phyloP scores from a whole-genome alignment of 176 grass and related monocot species.

The Neostapfia colusana region DNA sequence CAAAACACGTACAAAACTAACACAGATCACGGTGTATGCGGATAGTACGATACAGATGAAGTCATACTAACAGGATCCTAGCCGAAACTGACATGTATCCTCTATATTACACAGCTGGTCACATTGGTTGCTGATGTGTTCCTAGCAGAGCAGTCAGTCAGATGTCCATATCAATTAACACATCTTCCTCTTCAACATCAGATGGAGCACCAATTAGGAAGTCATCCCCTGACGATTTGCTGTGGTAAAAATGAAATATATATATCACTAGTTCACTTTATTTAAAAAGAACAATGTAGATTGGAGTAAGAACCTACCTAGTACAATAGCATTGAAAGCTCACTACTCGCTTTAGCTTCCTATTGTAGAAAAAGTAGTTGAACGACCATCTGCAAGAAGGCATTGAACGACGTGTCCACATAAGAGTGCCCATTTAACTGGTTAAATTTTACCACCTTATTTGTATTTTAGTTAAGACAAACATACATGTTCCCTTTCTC shows the following conservation, averaged over 20 bases:
- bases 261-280: not conserved
- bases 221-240: slow-evolving; percentile 66
- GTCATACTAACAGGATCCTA: slow-evolving; percentile 9
- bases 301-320: slow-evolving; percentile 46
- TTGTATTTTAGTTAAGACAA: slow-evolving; percentile 7
- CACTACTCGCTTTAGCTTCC: slow-evolving; percentile 87
- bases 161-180: slow-evolving; percentile 89
- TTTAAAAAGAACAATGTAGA: not conserved
- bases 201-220: slow-evolving; percentile 47
- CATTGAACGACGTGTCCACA: slow-evolving; percentile 2
- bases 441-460: slow-evolving; percentile 24
- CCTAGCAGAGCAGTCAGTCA: slow-evolving; percentile 44
- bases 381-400: slow-evolving; percentile 73
- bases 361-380: slow-evolving; percentile 95
- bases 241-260: slow-evolving; percentile 28
- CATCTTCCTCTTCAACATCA: slow-evolving; percentile 70
- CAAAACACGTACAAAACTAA: not conserved
- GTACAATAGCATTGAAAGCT: slow-evolving; percentile 88
- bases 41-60: not conserved
- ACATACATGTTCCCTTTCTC: slow-evolving; percentile 88
- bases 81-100: not conserved
- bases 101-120: slow-evolving; percentile 35
- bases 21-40: not conserved
- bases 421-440: slow-evolving; percentile 23
- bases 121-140: slow-evolving; percentile 24